A percentile compares a stretch with the other conserved stretches of the same genome.
Conservation (phyloP, 2,329 filamentous ascomycete genomes). For the Erysiphe pisi region DNA sequence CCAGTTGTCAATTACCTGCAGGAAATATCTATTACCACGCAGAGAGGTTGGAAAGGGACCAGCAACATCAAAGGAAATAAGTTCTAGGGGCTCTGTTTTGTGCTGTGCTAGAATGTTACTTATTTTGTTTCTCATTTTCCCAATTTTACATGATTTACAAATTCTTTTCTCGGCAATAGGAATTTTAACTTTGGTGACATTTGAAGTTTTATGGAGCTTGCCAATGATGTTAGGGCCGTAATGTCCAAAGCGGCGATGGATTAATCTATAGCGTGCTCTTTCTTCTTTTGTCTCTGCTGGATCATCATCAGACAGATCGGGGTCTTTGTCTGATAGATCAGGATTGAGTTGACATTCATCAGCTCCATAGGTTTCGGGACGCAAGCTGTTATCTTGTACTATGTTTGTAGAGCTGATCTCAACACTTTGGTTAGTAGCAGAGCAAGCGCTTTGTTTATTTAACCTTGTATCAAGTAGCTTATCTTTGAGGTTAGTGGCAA, state of each 20-base stretch:
- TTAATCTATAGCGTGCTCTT: neutral
- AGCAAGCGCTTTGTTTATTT: neutral
- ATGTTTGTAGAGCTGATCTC: no score
- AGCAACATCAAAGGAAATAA: conserved; percentile 22
- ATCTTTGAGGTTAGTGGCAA: neutral
- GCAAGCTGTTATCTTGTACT: neutral
- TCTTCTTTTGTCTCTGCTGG: neutral
- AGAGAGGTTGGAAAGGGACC: conserved; percentile 13
- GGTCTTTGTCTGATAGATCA: neutral
- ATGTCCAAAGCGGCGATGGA: neutral
- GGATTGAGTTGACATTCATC: neutral
- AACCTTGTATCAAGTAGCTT: no score
- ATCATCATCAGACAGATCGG: neutral
- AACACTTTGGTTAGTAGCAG: neutral
- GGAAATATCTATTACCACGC: conserved; percentile 9
- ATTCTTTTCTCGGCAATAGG: neutral
- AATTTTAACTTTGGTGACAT: neutral
- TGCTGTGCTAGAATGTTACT: neutral
- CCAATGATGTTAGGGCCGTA: neutral
- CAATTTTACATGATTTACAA: conserved; percentile 25
- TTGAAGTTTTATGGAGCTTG: neutral
- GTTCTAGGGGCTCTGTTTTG: neutral
- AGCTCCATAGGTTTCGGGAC: neutral
- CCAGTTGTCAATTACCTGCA: conserved; percentile 10
- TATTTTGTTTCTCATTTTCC: conserved; percentile 16